Percentiles rank a stretch among this genome's conserved stretches.
Conservation (phyloP, 2,329 filamentous ascomycete genomes). For the Ophiostoma australiae region DNA sequence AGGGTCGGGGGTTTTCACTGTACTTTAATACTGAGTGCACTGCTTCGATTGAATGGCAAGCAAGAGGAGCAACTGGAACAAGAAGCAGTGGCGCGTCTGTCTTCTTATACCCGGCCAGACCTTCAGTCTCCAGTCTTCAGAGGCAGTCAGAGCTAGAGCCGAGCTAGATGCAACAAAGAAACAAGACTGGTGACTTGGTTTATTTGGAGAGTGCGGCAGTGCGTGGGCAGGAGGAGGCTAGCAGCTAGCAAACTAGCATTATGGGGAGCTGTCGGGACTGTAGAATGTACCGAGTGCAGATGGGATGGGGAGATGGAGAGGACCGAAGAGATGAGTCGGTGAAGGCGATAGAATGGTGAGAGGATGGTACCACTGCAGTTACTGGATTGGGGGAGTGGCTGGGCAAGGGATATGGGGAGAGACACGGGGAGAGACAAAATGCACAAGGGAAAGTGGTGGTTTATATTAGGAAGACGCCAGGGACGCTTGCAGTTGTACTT, state of each 20-base stretch:
- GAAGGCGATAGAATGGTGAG: slow-evolving; percentile 3
- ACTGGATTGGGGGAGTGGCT: not conserved
- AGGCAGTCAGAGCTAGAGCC: not conserved
- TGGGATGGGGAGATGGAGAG: not conserved
- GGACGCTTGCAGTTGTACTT: not conserved
- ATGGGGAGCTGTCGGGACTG: not conserved
- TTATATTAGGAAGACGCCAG: not conserved
- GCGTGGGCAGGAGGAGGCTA: not conserved
- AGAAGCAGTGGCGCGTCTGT: not conserved
- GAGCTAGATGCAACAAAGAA: slow-evolving; percentile 12
- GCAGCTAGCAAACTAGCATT: not conserved
- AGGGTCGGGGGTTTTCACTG: not conserved
- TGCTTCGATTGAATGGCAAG: not conserved
- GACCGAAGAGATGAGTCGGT: not conserved
- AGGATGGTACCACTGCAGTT: slow-evolving; percentile 9
- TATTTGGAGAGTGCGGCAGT: slow-evolving; percentile 11
- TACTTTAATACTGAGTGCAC: not conserved
- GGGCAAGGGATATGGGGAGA: not conserved
- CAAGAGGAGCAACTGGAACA: not conserved
- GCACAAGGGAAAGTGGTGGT: not conserved
- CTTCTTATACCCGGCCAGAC: not conserved
- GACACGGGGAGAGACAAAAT: not conserved
- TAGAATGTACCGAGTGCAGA: not conserved
- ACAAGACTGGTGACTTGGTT: slow-evolving; percentile 3
- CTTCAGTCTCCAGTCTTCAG: not conserved